Evolutionary conservation across 495 filamentous ascomycete genomes (phyloP).

Genomic region (Chaetomium fimeti): DNA sequence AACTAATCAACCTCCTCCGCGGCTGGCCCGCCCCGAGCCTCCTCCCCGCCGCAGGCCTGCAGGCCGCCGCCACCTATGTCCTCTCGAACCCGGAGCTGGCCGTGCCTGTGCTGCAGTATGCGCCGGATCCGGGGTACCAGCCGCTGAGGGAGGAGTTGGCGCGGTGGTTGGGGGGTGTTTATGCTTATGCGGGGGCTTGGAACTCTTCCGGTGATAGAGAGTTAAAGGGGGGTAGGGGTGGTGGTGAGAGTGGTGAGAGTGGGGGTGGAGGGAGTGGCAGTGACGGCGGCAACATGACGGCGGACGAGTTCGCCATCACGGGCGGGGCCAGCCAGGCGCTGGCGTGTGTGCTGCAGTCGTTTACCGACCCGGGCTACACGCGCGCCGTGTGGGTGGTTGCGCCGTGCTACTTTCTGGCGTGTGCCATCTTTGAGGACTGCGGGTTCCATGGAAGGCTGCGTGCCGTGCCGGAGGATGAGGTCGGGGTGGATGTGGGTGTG

Average conservation of each 20-base stretch:
- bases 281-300: background rate
- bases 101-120: slow-evolving; percentile 66
- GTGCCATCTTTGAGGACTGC: slow-evolving; percentile 74
- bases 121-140: slow-evolving; percentile 70
- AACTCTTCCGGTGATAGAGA: too few relatives aligned
- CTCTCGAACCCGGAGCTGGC: slow-evolving; percentile 59
- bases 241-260: background rate
- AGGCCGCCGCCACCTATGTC: slow-evolving; percentile 52
- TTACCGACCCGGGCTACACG: slow-evolving; percentile 75
- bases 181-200: slow-evolving; percentile 31
- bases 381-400: slow-evolving; percentile 73
- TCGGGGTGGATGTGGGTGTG: slow-evolving; percentile 64
- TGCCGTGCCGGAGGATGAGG: slow-evolving; percentile 70
- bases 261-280: background rate
- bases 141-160: slow-evolving; percentile 64
- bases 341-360: slow-evolving; percentile 67
- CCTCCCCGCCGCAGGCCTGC: slow-evolving; percentile 61
- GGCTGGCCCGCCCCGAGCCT: slow-evolving; percentile 72
- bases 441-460: slow-evolving; percentile 62
- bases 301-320: slow-evolving; percentile 72
- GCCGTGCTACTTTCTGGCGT: slow-evolving; percentile 77
- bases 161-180: slow-evolving; percentile 65
- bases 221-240: too few relatives aligned
- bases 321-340: slow-evolving; percentile 77
- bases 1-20: slow-evolving; percentile 62